Percentiles rank a stretch among this genome's conserved stretches.
Conservation (phyloP, 2,329 filamentous ascomycete genomes). For the Westerdykella sp. region DNA sequence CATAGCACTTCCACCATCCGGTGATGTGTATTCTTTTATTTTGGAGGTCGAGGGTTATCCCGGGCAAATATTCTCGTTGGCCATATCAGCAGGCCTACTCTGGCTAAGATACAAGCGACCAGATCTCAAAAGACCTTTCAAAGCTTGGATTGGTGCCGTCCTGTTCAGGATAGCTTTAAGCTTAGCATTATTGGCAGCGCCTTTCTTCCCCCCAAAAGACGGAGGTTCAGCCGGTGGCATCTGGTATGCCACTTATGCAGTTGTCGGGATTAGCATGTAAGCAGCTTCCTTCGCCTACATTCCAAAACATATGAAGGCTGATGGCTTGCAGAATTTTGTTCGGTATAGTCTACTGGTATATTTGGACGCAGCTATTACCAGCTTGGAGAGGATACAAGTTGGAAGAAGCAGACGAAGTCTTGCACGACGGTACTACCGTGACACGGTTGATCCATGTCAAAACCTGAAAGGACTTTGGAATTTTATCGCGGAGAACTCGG, state of each 20-base stretch:
- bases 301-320: constrained; percentile 5
- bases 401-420: constrained; percentile 54
- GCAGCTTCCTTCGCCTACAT: constrained; percentile 13
- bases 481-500: no score
- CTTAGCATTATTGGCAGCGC: constrained; percentile 52
- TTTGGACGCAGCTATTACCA: constrained; percentile 59
- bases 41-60: constrained; percentile 66
- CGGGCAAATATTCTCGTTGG: constrained; percentile 54
- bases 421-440: constrained; percentile 62
- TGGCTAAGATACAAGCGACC: constrained; percentile 56
- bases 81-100: constrained; percentile 53
- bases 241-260: constrained; percentile 49
- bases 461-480: constrained; percentile 2
- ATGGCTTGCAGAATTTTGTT: constrained; percentile 47
- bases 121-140: constrained; percentile 58
- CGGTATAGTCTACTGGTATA: constrained; percentile 61
- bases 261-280: constrained; percentile 50
- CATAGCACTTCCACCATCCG: constrained; percentile 58
- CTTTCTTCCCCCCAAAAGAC: constrained; percentile 54
- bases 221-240: constrained; percentile 23
- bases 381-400: constrained; percentile 54
- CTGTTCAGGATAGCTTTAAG: constrained; percentile 51
- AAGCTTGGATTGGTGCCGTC: constrained; percentile 57
- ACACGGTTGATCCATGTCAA: constrained; percentile 48
- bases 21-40: constrained; percentile 66